A percentile compares a stretch with the other conserved stretches of the same genome.
Evolutionary conservation across 768 basidiomycete species (phyloP).

Genomic region (Leccinum uliginosum): DNA sequence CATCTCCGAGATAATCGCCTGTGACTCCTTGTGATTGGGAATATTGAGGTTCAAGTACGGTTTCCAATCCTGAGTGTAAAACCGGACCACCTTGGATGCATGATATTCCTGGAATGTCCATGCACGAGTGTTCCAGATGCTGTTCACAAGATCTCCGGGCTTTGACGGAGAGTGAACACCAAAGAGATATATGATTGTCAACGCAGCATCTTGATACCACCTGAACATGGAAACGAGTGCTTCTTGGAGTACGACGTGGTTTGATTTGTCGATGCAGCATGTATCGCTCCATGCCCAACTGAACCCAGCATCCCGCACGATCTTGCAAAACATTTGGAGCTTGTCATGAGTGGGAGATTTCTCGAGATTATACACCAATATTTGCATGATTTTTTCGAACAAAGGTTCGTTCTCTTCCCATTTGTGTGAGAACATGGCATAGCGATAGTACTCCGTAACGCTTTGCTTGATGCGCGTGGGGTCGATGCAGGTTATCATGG

Average conservation of each 20-base stretch:
- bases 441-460: not conserved
- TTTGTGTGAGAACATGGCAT: not conserved
- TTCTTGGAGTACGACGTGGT: not conserved
- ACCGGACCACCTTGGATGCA: not conserved
- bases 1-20: not conserved
- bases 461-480: not conserved
- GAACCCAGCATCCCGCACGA: not conserved
- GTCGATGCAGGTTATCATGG: not conserved
- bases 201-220: not conserved
- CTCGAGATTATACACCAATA: not conserved
- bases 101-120: not conserved
- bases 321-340: not conserved
- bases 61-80: not conserved
- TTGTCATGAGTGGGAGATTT: not conserved
- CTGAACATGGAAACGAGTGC: not conserved
- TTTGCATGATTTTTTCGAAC: not conserved
- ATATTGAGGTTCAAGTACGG: not conserved
- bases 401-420: not conserved
- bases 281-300: not conserved
- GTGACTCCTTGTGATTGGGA: not conserved
- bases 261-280: not conserved
- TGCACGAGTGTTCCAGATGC: not conserved
- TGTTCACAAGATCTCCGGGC: not conserved
- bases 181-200: not conserved
- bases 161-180: not conserved